Base-by-base conservation (phyloP, 768 basidiomycete genomes). In the Kondoa subrosea region DNA sequence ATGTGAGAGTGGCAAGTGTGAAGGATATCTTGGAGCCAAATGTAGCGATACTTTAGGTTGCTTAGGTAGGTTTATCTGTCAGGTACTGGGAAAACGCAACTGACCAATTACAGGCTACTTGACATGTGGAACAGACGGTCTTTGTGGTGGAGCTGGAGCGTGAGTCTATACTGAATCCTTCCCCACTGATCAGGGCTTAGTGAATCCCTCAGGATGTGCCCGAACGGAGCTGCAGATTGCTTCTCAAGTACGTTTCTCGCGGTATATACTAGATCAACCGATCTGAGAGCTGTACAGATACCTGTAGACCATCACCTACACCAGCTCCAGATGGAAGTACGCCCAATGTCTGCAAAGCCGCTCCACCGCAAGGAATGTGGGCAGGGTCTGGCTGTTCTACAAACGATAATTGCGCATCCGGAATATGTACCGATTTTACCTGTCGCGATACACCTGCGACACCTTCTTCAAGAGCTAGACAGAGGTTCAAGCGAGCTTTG, bases 41-140 rank as follows among this genome's bases (percentile, higher is more conserved):
- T 68, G 60, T 69, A 69, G n/a, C 34, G 14, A 29, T 68, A 69
- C 69, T 40, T 34, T 1, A 68, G 70, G 14, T 69, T 70, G 69
- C 66, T 69, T 26, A 71, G 72, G 40, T 69, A 69, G 34, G 34
- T 68, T 1, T 71, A 68, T 69, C 29, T 65, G 32, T 64, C 33
- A 33, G 57, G 57, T 40, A 27, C 71, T 60, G 67, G 29, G 14
- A 60, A 8, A 27, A 4, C 14, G 4, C 25, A 14, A 25, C 4
- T 8, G 58, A 25, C 25, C 25, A 25, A 8, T 59, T 59, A 68
- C 16, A 66, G 72, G 70, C 27, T 73, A 69, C 71, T 71, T 73
- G 69, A 71, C 71, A 69, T 73, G 72, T 67, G 70, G 70, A 1
- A 68, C 67, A 0, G 72, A 70, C 30, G 66, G 67, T 8, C 67